Percentiles rank a stretch among this genome's conserved stretches.
Evolutionary conservation across 805 yeast genomes (phyloP).

Genomic region (Teunomyces panamensis): DNA sequence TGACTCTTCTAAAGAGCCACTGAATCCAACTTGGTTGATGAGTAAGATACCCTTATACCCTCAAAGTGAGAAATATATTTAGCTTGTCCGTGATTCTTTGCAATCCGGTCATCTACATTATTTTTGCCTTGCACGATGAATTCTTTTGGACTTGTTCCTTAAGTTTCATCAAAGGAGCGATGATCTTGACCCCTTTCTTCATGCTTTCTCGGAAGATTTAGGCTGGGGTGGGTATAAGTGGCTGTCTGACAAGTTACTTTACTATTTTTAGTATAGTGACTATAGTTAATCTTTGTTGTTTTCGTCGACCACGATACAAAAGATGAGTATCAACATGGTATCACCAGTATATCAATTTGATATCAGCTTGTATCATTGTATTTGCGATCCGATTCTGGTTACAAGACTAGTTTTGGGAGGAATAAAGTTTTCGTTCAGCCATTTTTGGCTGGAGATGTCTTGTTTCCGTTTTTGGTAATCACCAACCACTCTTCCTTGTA

Average conservation of each 20-base stretch:
- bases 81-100: slow-evolving; percentile 87
- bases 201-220: slow-evolving; percentile 85
- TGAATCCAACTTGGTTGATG: slow-evolving; percentile 97
- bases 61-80: slow-evolving; percentile 33
- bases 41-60: slow-evolving; percentile 67
- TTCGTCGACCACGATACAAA: slow-evolving; percentile 34
- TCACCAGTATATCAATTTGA: no score
- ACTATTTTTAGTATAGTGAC: slow-evolving; percentile 16
- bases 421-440: no score
- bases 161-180: slow-evolving; percentile 76
- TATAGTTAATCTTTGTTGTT: slow-evolving; percentile 30
- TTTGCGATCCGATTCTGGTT: no score
- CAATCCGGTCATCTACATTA: slow-evolving; percentile 77
- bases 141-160: slow-evolving; percentile 6
- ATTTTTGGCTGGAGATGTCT: no score
- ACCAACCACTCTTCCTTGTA: no score
- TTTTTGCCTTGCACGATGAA: slow-evolving; percentile 22
- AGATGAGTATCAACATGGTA: neutral
- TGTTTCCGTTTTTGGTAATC: no score
- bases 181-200: slow-evolving; percentile 94
- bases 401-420: no score
- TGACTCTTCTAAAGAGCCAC: slow-evolving; percentile 99
- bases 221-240: slow-evolving; percentile 94
- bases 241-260: slow-evolving; percentile 98
- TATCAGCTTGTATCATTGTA: no score